Base-by-base conservation (phyloP, 495 filamentous ascomycete species). In the Penicillium fimorum region DNA sequence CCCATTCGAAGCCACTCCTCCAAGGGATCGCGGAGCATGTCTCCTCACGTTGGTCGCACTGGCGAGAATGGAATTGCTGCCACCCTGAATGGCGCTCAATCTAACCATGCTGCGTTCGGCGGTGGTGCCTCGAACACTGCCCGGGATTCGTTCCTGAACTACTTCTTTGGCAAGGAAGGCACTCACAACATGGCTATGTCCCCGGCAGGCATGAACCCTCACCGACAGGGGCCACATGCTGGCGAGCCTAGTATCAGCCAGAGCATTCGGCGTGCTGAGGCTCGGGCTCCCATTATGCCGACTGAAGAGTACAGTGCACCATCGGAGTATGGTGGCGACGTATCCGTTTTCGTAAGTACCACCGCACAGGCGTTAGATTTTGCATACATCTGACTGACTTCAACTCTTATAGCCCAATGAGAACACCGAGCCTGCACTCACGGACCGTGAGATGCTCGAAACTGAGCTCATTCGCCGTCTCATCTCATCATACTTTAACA, bases 401-500 rank as follows among this genome's bases (percentile, higher is more conserved):
- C 53, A 30, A 49, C 37, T 22, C 55, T 67, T 77, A 18, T 73
- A 79, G 65, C 67, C 69, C 35, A 59, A 74, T 63, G 73, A 80
- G 60, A 71, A 70, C 38, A 58, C 70, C 46, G 89, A 96, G 67
- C 90, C 91, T 12, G 90, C 89, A 56, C 83, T 98, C 57, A 97
- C 91, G 3, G 94, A 98, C 48, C 87, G 95, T 46, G 94, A 98
- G 76, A 85, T 93, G 27, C 87, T 98, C 78, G 94, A 98, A 72
- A 96, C 94, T 8, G 94, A 98, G 72, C 83, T 98, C 24, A 98
- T 98, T 67, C 90, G 93, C 32, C 89, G 92, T 32, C 80, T 98
- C 33, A 98, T 98, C 63, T 92, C 88, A 50, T 96, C 91, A 1
- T 98, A 98, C 72, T 98, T 98, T 80, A 92, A 96, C 65, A 98